A percentile compares a stretch with the other conserved stretches of the same genome.
phyloP scores from a whole-genome alignment of 805 yeast species.

The Scheffersomyces stipitis region DNA sequence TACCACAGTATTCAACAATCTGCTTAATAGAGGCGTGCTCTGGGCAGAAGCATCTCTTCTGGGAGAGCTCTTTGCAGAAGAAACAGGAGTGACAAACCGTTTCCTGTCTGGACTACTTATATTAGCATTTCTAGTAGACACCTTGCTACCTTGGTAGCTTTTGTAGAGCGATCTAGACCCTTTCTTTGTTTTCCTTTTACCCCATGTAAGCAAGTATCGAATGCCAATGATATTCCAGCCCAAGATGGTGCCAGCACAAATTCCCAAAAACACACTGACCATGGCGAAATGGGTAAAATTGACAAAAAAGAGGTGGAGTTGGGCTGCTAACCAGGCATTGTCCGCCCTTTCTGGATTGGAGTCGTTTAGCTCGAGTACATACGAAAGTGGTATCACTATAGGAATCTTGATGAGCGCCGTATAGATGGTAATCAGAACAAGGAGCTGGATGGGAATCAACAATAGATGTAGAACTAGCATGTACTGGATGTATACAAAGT shows the following conservation, averaged over 20 bases:
- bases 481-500: no score
- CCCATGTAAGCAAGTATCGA: constrained; percentile 5
- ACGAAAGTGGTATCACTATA: constrained; percentile 8
- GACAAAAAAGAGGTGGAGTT: constrained; percentile 6
- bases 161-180: constrained; percentile 1
- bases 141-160: background rate
- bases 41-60: background rate
- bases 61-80: background rate
- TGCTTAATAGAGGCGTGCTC: constrained; percentile 1
- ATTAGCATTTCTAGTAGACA: constrained; percentile 1
- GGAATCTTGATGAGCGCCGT: constrained; percentile 12
- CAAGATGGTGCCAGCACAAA: constrained; percentile 7
- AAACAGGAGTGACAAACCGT: background rate
- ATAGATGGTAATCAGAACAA: constrained; percentile 9
- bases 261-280: constrained; percentile 9
- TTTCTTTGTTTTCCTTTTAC: background rate
- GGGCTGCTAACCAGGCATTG: constrained; percentile 10
- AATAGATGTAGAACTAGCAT: background rate
- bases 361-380: constrained; percentile 10
- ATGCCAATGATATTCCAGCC: constrained; percentile 8
- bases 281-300: constrained; percentile 7
- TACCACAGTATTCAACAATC: constrained; percentile 1
- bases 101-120: background rate
- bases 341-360: background rate
- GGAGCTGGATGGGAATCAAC: constrained; percentile 5